Evolutionary conservation across 305 asterid genomes (phyloP).

Genomic region (Stenogyne calaminthoides): DNA sequence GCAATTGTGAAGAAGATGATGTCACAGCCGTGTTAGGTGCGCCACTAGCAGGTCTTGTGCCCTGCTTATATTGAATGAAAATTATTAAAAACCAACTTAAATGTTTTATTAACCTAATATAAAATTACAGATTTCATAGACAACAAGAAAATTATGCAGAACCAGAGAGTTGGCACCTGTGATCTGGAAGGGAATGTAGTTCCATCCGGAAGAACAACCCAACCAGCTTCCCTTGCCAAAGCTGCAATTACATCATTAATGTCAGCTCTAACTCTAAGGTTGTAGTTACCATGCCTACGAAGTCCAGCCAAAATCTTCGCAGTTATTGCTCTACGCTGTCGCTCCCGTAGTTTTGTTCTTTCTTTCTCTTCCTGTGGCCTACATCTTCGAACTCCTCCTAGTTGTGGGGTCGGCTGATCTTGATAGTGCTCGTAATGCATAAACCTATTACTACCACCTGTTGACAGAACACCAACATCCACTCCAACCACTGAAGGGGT

Average conservation of each 20-base stretch:
- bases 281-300: conserved; percentile 95
- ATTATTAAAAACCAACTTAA: conserved; percentile 20
- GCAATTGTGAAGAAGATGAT: conserved; percentile 59
- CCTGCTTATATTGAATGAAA: conserved; percentile 50
- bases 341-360: conserved; percentile 93
- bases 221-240: conserved; percentile 99
- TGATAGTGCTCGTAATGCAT: conserved; percentile 66
- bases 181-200: conserved; percentile 89
- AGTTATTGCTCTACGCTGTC: conserved; percentile 96
- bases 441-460: conserved; percentile 54
- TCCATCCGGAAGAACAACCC: conserved; percentile 99
- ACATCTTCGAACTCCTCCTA: conserved; percentile 81
- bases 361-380: conserved; percentile 98
- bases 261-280: conserved; percentile 98
- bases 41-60: conserved; percentile 47
- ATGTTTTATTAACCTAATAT: background rate
- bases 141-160: background rate
- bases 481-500: conserved; percentile 45
- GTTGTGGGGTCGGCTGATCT: conserved; percentile 76
- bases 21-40: conserved; percentile 47
- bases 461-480: conserved; percentile 60
- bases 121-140: background rate
- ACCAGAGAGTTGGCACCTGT: conserved; percentile 53
- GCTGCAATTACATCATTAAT: conserved; percentile 98
- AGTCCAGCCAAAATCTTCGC: conserved; percentile 99